These are phyloP conservation scores for Aegilops bicornis DNA, from an alignment of 176 grass and related monocot species.

Conservation along the genomic window DNA sequence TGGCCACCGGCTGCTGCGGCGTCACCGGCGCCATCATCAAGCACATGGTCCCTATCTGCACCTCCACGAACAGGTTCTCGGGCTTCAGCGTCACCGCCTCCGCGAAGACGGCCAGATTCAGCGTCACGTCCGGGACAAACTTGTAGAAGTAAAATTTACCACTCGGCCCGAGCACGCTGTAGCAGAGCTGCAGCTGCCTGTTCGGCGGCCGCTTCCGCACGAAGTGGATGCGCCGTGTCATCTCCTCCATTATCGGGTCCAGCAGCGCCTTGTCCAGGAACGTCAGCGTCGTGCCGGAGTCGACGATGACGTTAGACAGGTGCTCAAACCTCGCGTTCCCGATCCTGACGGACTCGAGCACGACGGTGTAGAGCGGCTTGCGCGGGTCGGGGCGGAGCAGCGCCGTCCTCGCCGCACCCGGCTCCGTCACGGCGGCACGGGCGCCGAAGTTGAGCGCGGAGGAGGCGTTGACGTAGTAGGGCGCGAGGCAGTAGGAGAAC, in stretches of 20 bases:
- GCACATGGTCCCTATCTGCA: slow-evolving; percentile 38
- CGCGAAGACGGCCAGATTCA: slow-evolving; percentile 33
- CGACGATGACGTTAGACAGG: slow-evolving; percentile 38
- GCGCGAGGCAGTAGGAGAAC: slow-evolving; percentile 75
- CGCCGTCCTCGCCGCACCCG: slow-evolving; percentile 26
- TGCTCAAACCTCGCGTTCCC: not conserved
- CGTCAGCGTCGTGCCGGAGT: slow-evolving; percentile 67
- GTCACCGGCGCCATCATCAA: slow-evolving; percentile 21
- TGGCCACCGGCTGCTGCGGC: slow-evolving; percentile 20
- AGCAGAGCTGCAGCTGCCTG: slow-evolving; percentile 40
- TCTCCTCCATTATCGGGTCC: slow-evolving; percentile 18
- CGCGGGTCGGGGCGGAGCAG: not conserved
- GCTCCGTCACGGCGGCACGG: slow-evolving; percentile 29
- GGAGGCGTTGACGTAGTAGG: slow-evolving; percentile 1
- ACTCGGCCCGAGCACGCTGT: slow-evolving; percentile 14
- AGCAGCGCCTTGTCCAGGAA: slow-evolving; percentile 20
- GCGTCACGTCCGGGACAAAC: slow-evolving; percentile 45
- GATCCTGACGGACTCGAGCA: slow-evolving; percentile 43
- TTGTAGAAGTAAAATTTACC: too few species aligned
- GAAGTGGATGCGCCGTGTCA: slow-evolving; percentile 27
- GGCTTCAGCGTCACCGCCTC: slow-evolving; percentile 34
- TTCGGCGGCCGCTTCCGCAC: slow-evolving; percentile 28
- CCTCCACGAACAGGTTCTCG: slow-evolving; percentile 31
- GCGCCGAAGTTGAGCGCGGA: slow-evolving; percentile 57
- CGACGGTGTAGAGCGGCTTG: slow-evolving; percentile 45